Conservation (phyloP, 768 basidiomycete species). For the Clitopilus passeckerianus region DNA sequence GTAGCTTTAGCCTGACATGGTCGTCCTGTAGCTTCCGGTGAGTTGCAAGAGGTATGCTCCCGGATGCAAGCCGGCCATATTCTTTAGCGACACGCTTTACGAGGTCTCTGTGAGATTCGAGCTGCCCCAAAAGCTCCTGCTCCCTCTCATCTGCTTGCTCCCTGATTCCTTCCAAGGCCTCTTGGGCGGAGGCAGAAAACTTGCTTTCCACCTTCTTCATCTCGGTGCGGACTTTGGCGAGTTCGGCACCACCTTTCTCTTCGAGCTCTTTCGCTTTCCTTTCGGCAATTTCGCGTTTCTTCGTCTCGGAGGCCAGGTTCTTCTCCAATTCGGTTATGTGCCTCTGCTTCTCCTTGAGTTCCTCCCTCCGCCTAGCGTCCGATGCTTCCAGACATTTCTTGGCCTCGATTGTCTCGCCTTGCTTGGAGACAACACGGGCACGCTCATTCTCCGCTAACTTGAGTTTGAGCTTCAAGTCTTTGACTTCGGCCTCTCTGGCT, state of each 20-base stretch:
- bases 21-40: slow-evolving; percentile 36
- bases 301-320: slow-evolving; percentile 41
- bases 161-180: slow-evolving; percentile 24
- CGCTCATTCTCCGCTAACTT: slow-evolving; percentile 55
- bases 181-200: slow-evolving; percentile 11
- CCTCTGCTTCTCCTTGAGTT: slow-evolving; percentile 47
- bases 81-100: slow-evolving; percentile 47
- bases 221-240: background rate
- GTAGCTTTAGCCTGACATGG: slow-evolving; percentile 32
- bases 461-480: slow-evolving; percentile 55
- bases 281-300: slow-evolving; percentile 44
- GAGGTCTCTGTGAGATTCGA: slow-evolving; percentile 44
- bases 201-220: background rate
- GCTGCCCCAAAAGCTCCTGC: slow-evolving; percentile 39
- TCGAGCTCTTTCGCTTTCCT: slow-evolving; percentile 34
- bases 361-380: slow-evolving; percentile 51
- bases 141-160: slow-evolving; percentile 31
- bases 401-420: slow-evolving; percentile 44
- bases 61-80: slow-evolving; percentile 44
- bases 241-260: slow-evolving; percentile 36
- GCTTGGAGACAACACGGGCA: slow-evolving; percentile 43
- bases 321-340: slow-evolving; percentile 55
- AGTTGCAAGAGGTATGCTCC: slow-evolving; percentile 30
- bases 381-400: slow-evolving; percentile 43
- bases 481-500: slow-evolving; percentile 56